Conservation (phyloP, 2,329 filamentous ascomycete genomes). For the Aspergillus terreus region DNA sequence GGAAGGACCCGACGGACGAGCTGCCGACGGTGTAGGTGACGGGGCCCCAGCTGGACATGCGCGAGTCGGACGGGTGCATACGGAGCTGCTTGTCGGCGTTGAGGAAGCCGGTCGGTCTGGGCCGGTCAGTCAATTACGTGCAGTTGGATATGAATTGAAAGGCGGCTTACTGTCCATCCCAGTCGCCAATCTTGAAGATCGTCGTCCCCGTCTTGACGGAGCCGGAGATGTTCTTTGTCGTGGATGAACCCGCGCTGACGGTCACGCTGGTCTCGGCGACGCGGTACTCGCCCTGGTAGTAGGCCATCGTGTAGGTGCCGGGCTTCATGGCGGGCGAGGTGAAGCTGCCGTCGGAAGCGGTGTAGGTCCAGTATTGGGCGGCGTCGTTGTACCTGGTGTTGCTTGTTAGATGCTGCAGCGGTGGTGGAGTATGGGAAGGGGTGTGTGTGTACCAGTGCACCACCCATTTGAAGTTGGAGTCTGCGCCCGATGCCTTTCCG, state of each 20-base stretch:
- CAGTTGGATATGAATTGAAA: background rate
- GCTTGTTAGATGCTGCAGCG: background rate
- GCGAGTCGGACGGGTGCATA: constrained; percentile 65
- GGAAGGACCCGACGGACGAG: constrained; percentile 52
- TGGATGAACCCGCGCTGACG: constrained; percentile 49
- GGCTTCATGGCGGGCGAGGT: constrained; percentile 65
- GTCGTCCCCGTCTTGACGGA: constrained; percentile 48
- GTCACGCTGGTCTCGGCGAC: constrained; percentile 50
- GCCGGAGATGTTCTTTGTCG: constrained; percentile 51
- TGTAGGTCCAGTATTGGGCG: constrained; percentile 64
- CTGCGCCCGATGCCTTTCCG: constrained; percentile 58
- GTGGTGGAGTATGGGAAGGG: background rate
- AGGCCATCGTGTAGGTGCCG: constrained; percentile 65
- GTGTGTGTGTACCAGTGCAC: constrained; percentile 53
- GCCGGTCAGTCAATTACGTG: background rate
- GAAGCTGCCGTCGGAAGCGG: constrained; percentile 54
- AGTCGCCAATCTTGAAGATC: constrained; percentile 63
- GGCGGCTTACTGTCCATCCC: constrained; percentile 52
- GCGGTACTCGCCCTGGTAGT: constrained; percentile 58
- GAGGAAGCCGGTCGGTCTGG: constrained; percentile 56
- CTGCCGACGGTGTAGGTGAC: constrained; percentile 60
- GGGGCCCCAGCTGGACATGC: constrained; percentile 61
- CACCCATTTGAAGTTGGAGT: constrained; percentile 52
- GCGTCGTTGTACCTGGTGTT: constrained; percentile 48
- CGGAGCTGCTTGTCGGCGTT: constrained; percentile 64